phyloP scores from a whole-genome alignment of 768 basidiomycete species.

The Leccinum subgranulosum region DNA sequence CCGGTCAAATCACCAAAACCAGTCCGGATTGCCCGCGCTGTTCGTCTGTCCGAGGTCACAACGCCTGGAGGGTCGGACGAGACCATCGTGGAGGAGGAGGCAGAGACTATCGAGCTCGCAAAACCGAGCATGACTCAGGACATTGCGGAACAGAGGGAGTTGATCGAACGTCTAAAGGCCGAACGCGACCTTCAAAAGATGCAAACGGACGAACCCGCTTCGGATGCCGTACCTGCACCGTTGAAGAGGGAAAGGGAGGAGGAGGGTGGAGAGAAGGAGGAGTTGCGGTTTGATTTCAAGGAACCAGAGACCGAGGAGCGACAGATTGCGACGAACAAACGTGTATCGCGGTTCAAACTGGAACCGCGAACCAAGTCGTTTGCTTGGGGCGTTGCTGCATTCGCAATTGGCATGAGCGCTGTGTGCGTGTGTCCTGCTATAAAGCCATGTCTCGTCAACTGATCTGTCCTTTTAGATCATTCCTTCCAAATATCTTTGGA shows the following conservation, averaged over 20 bases:
- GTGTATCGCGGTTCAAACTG: constrained; percentile 52
- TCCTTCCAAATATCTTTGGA: constrained; percentile 63
- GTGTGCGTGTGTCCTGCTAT: constrained; percentile 51
- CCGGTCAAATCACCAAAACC: constrained; percentile 37
- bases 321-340: constrained; percentile 59
- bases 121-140: constrained; percentile 67
- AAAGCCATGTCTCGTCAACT: not conserved
- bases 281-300: constrained; percentile 61
- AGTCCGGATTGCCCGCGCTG: constrained; percentile 16
- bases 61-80: constrained; percentile 59
- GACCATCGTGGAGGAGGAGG: constrained; percentile 65
- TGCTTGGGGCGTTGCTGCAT: constrained; percentile 82
- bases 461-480: constrained; percentile 36
- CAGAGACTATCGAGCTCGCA: constrained; percentile 53
- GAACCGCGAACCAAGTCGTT: constrained; percentile 70
- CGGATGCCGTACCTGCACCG: constrained; percentile 25
- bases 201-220: constrained; percentile 19
- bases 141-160: constrained; percentile 70
- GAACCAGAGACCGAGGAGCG: constrained; percentile 62
- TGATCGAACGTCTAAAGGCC: constrained; percentile 71
- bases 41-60: constrained; percentile 32
- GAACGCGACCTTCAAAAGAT: constrained; percentile 43
- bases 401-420: constrained; percentile 79
- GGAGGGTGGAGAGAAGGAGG: constrained; percentile 40
- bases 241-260: constrained; percentile 52